These are phyloP conservation scores for Vicia sativa DNA, from an alignment of 306 rosid species.

Conservation along the genomic window DNA sequence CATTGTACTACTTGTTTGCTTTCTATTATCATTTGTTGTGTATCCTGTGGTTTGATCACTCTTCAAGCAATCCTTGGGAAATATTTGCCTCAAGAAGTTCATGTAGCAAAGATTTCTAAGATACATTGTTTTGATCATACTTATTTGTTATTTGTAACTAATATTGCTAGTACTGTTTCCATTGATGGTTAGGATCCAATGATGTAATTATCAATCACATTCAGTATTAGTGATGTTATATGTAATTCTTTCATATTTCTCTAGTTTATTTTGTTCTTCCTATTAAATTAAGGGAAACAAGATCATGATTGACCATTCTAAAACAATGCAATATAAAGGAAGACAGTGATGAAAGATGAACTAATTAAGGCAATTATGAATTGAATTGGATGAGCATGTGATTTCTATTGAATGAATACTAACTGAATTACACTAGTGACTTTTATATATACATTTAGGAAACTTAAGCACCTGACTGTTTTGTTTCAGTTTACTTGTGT, in stretches of 20 bases:
- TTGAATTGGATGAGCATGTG: too few relatives aligned
- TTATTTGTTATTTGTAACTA: constrained; percentile 14
- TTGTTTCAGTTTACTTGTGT: too few relatives aligned
- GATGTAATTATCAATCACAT: constrained; percentile 1
- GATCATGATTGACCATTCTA: not conserved
- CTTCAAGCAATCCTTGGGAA: constrained; percentile 11
- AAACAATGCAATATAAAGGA: not conserved
- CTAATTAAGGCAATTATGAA: too few relatives aligned
- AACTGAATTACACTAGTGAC: too few relatives aligned
- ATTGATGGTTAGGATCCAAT: not conserved
- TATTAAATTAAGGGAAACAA: not conserved
- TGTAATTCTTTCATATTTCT: too few relatives aligned
- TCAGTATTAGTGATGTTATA: too few relatives aligned
- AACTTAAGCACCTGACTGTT: too few relatives aligned
- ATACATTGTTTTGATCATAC: constrained; percentile 16
- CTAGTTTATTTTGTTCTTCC: not conserved
- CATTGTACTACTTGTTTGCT: constrained; percentile 11
- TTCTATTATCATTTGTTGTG: constrained; percentile 12
- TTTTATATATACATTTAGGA: too few relatives aligned
- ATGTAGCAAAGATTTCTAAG: constrained; percentile 26
- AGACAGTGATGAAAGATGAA: too few relatives aligned
- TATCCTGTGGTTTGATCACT: not conserved
- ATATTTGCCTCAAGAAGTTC: not conserved
- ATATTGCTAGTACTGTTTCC: constrained; percentile 1
- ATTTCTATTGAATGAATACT: too few relatives aligned